Percentiles rank a stretch among this genome's conserved stretches.
Evolutionary conservation across 805 yeast genomes (phyloP).

Genomic region (Lachancea nothofagi): DNA sequence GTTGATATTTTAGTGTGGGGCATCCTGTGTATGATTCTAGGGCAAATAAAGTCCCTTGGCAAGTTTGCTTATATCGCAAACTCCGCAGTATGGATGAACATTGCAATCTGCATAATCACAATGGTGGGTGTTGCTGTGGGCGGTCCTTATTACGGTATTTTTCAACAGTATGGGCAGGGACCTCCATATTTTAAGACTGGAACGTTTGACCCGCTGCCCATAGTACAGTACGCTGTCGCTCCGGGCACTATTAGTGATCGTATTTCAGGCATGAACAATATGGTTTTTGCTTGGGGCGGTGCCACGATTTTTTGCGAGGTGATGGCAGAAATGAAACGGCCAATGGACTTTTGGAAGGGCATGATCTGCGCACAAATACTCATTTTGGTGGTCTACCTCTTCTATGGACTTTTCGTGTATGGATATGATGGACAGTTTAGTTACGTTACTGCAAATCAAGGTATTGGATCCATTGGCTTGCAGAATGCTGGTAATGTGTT

Average conservation of each 20-base stretch:
- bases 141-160: constrained; percentile 35
- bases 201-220: constrained; percentile 14
- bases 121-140: constrained; percentile 38
- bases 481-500: constrained; percentile 37
- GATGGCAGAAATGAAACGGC: constrained; percentile 44
- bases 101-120: constrained; percentile 39
- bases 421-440: constrained; percentile 42
- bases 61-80: constrained; percentile 40
- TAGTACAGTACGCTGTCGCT: constrained; percentile 23
- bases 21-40: constrained; percentile 39
- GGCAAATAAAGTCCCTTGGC: constrained; percentile 38
- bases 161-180: constrained; percentile 17
- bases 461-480: constrained; percentile 35
- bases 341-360: constrained; percentile 46
- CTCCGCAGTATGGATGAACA: constrained; percentile 43
- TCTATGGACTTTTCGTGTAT: constrained; percentile 41
- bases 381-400: constrained; percentile 37
- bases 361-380: constrained; percentile 39
- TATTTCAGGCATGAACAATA: constrained; percentile 38
- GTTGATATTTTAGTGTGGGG: constrained; percentile 41
- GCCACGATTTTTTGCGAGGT: constrained; percentile 45
- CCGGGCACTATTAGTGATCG: constrained; percentile 30
- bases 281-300: constrained; percentile 47
- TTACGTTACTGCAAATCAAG: constrained; percentile 42
- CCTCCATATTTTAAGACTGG: constrained; percentile 14